Conservation (phyloP, 495 filamentous ascomycete species). For the Astrocystis sublimbata region DNA sequence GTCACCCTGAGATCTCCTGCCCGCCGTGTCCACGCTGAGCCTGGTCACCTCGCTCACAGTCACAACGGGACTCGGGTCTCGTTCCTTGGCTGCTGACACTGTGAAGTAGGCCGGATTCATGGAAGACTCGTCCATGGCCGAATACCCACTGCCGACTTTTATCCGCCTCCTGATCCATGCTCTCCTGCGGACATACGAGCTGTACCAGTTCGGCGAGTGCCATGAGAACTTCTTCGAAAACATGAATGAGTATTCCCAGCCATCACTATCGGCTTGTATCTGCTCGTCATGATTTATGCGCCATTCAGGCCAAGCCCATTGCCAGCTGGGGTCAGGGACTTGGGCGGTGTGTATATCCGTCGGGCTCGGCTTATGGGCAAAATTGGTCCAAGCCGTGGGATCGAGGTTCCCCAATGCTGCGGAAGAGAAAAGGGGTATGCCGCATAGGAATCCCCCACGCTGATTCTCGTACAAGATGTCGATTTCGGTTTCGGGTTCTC, state of each 20-base stretch:
- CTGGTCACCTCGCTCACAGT: background rate
- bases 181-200: constrained; percentile 85
- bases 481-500: constrained; percentile 58
- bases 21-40: constrained; percentile 14
- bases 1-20: constrained; percentile 32
- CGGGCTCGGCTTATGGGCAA: constrained; percentile 66
- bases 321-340: constrained; percentile 92
- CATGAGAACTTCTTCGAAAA: constrained; percentile 77
- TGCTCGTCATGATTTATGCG: constrained; percentile 87
- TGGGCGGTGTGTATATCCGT: constrained; percentile 91
- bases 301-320: constrained; percentile 95
- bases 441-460: constrained; percentile 80
- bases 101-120: constrained; percentile 87
- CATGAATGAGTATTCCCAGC: constrained; percentile 92
- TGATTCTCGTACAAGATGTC: constrained; percentile 97
- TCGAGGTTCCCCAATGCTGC: constrained; percentile 86
- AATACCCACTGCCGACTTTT: constrained; percentile 52
- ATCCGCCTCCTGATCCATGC: constrained; percentile 86
- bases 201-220: constrained; percentile 92
- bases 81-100: constrained; percentile 46
- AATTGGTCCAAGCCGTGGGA: constrained; percentile 82
- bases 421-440: constrained; percentile 82
- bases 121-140: constrained; percentile 54
- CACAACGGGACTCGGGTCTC: background rate
- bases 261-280: constrained; percentile 75